Evolutionary conservation across 2,329 filamentous ascomycete genomes (phyloP).

Genomic region (Alternaria alternata): DNA sequence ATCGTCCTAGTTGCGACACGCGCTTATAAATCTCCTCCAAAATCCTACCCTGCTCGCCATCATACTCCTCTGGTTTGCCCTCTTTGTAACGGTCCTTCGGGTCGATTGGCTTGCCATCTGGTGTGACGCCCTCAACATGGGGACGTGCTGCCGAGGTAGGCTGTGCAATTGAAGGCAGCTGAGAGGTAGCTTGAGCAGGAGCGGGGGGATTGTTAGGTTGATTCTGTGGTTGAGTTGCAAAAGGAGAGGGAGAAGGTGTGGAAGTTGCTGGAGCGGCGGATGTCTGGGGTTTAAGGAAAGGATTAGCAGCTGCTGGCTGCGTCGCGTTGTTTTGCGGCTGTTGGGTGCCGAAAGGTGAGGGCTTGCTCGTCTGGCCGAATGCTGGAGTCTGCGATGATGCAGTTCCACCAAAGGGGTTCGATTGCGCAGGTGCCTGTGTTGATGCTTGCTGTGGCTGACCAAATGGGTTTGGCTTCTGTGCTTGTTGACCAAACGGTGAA

Average conservation of each 20-base stretch:
- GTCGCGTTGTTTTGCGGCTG: slow-evolving; percentile 10
- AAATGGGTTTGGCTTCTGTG: slow-evolving; percentile 17
- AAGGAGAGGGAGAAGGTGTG: slow-evolving; percentile 24
- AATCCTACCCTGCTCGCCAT: slow-evolving; percentile 61
- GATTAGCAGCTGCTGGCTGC: slow-evolving; percentile 26
- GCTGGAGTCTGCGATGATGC: slow-evolving; percentile 29
- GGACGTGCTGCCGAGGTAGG: slow-evolving; percentile 17
- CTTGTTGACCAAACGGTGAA: slow-evolving; percentile 29
- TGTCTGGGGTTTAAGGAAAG: slow-evolving; percentile 32
- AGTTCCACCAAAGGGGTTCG: slow-evolving; percentile 30
- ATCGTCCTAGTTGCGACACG: slow-evolving; percentile 71
- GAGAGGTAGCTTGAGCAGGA: slow-evolving; percentile 2
- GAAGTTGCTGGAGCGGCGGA: slow-evolving; percentile 17
- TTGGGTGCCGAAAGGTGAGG: slow-evolving; percentile 33
- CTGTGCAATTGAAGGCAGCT: slow-evolving; percentile 60
- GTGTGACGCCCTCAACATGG: slow-evolving; percentile 12
- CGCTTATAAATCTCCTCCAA: slow-evolving; percentile 69
- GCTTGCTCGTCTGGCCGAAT: slow-evolving; percentile 47
- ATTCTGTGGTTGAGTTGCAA: slow-evolving; percentile 46
- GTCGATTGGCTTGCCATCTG: slow-evolving; percentile 29
- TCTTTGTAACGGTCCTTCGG: slow-evolving; percentile 65
- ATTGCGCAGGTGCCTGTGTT: slow-evolving; percentile 9
- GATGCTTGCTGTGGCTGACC: slow-evolving; percentile 11
- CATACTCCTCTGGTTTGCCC: slow-evolving; percentile 64
- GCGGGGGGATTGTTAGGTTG: slow-evolving; percentile 62